A percentile compares a stretch with the other conserved stretches of the same genome.
Conservation (phyloP, 371 early-diverging fungal species). For the Parasitella parasitica region DNA sequence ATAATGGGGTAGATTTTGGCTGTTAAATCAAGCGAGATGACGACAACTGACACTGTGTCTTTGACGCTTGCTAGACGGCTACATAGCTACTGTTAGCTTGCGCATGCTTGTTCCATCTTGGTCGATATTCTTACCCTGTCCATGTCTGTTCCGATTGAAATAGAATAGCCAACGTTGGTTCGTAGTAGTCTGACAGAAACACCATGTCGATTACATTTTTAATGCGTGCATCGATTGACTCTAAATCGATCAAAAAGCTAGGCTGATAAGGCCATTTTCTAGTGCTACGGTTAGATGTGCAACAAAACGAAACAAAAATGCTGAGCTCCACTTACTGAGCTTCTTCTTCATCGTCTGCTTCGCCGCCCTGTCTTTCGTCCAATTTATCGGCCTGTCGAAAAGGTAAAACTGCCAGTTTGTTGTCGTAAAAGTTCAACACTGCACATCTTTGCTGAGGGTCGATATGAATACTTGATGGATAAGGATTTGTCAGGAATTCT, state of each 20-base stretch:
- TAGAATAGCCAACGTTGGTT: constrained; percentile 93
- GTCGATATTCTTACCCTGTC: constrained; percentile 86
- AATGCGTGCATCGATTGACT: constrained; percentile 68
- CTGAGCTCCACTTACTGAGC: constrained; percentile 45
- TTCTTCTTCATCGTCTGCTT: constrained; percentile 47
- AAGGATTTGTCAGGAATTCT: constrained; percentile 67
- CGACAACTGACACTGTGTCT: constrained; percentile 80
- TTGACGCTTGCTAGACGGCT: constrained; percentile 68
- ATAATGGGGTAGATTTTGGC: constrained; percentile 79
- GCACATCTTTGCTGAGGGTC: constrained; percentile 89
- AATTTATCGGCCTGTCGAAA: constrained; percentile 71
- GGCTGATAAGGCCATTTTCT: constrained; percentile 71
- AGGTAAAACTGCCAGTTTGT: constrained; percentile 90
- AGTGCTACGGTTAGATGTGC: not conserved
- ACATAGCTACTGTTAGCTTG: not conserved
- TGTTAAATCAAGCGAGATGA: constrained; percentile 84
- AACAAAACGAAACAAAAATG: no score
- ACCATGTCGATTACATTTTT: constrained; percentile 85
- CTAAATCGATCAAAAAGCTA: constrained; percentile 82
- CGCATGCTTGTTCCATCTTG: not conserved
- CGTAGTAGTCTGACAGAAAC: constrained; percentile 89
- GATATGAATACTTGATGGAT: constrained; percentile 65
- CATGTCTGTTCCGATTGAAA: constrained; percentile 83
- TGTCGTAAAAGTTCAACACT: constrained; percentile 80
- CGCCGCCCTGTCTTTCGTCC: constrained; percentile 29